These are phyloP conservation scores for Cardamine occulta DNA, from an alignment of 345 rosid species.

Conservation along the genomic window DNA sequence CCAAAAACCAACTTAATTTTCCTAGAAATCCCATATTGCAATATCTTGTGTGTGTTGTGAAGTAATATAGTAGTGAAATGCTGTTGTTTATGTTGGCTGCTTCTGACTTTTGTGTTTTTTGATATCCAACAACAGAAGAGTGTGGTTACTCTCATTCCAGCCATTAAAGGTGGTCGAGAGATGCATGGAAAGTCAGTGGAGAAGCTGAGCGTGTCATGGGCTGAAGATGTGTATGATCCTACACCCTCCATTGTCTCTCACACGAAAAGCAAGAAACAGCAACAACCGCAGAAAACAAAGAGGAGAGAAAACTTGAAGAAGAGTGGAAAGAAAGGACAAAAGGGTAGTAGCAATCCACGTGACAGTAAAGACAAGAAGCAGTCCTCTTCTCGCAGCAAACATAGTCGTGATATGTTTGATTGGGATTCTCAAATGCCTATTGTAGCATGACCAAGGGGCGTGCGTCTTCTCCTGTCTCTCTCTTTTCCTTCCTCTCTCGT, in stretches of 20 bases:
- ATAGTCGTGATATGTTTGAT: conserved; percentile 38
- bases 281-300: conserved; percentile 57
- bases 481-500: neutral
- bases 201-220: conserved; percentile 75
- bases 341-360: conserved; percentile 59
- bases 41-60: neutral
- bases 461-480: conserved; percentile 6
- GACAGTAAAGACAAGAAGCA: conserved; percentile 66
- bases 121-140: conserved; percentile 36
- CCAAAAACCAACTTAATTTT: neutral
- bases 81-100: neutral
- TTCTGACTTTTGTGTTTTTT: conserved; percentile 22
- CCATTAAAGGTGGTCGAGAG: conserved; percentile 83
- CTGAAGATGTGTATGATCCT: conserved; percentile 94
- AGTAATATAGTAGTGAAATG: neutral
- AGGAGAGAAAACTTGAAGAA: conserved; percentile 59
- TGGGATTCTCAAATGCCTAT: conserved; percentile 50
- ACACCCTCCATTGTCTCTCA: conserved; percentile 70
- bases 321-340: conserved; percentile 78
- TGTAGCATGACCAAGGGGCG: conserved; percentile 44
- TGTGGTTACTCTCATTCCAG: conserved; percentile 56
- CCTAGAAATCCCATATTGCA: neutral
- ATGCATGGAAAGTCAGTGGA: conserved; percentile 53
- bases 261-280: conserved; percentile 54
- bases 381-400: conserved; percentile 45